A percentile compares a stretch with the other conserved stretches of the same genome.
These are phyloP conservation scores for Carex kokanica DNA, from an alignment of 176 grass and related monocot genomes.

Conservation along the genomic window DNA sequence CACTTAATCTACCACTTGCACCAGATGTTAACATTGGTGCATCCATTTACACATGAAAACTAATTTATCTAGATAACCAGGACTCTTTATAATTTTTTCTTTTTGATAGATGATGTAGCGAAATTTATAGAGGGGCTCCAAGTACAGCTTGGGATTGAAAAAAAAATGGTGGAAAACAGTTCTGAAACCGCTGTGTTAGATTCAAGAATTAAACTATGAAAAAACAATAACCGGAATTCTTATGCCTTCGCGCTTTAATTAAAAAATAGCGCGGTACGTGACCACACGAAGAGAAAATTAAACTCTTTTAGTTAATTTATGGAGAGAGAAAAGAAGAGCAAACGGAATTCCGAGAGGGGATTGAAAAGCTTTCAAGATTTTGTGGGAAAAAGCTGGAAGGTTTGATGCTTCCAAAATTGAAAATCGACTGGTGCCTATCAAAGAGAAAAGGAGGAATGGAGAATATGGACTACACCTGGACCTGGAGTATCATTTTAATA, in stretches of 20 bases:
- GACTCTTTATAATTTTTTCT: background rate
- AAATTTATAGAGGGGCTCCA: background rate
- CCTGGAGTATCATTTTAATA: background rate
- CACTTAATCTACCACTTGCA: conserved; percentile 56
- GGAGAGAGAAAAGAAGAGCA: background rate
- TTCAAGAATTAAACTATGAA: background rate
- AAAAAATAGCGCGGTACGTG: background rate
- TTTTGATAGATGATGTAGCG: background rate
- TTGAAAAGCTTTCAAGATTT: background rate
- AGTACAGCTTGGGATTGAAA: background rate
- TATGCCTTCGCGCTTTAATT: background rate
- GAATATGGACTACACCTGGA: background rate
- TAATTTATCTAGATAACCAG: background rate
- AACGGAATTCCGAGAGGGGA: background rate
- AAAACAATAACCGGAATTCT: background rate
- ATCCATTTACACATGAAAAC: background rate
- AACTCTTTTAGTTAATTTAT: background rate
- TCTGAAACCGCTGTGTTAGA: background rate
- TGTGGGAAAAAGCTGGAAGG: background rate
- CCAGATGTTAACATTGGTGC: conserved; percentile 60
- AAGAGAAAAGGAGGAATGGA: background rate
- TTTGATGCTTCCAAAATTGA: background rate
- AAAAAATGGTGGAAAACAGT: background rate
- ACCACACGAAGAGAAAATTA: background rate
- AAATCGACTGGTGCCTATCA: background rate